Evolutionary conservation across 495 filamentous ascomycete species (phyloP), one percentile per base, ranked within the genome.

Genomic region (Cairneyella variabilis): DNA sequence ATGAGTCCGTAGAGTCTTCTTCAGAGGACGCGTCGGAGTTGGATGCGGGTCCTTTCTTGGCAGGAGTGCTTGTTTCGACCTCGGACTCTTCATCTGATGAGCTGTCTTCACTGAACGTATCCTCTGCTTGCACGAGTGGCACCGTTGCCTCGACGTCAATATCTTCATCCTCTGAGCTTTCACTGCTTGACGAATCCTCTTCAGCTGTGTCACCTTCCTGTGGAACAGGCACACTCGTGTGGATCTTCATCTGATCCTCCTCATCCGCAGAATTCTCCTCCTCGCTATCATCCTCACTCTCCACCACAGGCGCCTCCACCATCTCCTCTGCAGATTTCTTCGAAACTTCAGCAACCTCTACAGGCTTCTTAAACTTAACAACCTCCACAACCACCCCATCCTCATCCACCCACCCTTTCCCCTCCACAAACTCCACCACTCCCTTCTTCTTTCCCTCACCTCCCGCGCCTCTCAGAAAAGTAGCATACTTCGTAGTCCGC

Each of bases 371-470:
- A 32, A 62, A 62, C 36, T 66, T 72, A 16, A 70, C 67, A 3
- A 63, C 58, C 45, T 48, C 54, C 74, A 96, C 85, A 9, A 93
- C 82, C 18, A 96, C 62, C 2, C 91, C 93, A 16, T 82, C 71
- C 58, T 82, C 79, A 63, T 96, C 88, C 3, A 95, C 75, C 93
- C 93, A 97, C 0, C 93, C 92, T 58, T 88, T 88, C 14, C 83
- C 90, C 25, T 97, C 83, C 16, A 87, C 70, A 64, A 77, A 90
- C 48, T 82, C 77, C 17, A 63, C 60, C 3, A 64, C 67, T 2
- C 73, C 64, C 14, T 62, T 66, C 3, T 66, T 51, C 14, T 56
- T 67, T n/a, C n/a, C n/a, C 6, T 53, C 66, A 10, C 56, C 66
- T 37, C 37, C 61, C 58, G 55, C 74, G 0, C 69, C 66, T 56